Conservation (phyloP, 2,329 filamentous ascomycete genomes). For the Alternaria sp. region DNA sequence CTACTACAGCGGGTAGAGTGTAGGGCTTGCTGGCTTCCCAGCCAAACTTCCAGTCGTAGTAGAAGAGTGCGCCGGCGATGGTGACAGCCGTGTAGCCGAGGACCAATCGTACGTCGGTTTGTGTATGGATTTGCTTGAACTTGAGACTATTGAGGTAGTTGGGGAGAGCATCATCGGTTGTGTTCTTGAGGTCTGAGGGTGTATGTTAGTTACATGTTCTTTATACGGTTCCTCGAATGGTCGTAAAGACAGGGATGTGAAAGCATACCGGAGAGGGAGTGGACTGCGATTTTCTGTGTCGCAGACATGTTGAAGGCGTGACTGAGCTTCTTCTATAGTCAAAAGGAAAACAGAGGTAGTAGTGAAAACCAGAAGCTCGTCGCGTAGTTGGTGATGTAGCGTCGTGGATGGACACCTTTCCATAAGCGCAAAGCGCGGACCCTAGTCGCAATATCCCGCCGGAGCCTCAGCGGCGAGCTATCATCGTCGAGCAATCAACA, state of each 20-base stretch:
- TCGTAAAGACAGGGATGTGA: neutral
- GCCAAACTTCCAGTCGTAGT: constrained; percentile 88
- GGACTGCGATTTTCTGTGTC: constrained; percentile 66
- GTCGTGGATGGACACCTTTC: constrained; percentile 50
- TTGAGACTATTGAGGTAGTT: constrained; percentile 90
- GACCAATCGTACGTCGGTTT: constrained; percentile 81
- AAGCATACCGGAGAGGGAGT: constrained; percentile 69
- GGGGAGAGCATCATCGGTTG: constrained; percentile 90
- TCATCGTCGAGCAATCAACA: constrained; percentile 30
- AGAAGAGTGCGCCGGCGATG: constrained; percentile 84
- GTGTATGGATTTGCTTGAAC: constrained; percentile 81
- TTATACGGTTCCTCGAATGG: constrained; percentile 16
- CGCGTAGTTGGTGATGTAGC: constrained; percentile 12
- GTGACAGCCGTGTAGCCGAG: constrained; percentile 84
- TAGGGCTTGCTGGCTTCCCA: constrained; percentile 86
- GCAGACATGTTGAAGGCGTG: constrained; percentile 43
- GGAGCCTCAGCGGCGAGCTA: constrained; percentile 37
- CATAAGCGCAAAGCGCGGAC: constrained; percentile 44
- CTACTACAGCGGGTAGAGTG: constrained; percentile 78
- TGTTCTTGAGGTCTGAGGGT: constrained; percentile 88
- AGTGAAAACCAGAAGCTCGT: constrained; percentile 19
- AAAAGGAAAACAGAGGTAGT: neutral
- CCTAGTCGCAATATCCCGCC: constrained; percentile 40
- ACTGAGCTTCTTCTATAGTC: neutral
- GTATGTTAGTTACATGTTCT: constrained; percentile 23